Base-by-base conservation (phyloP, 2,329 filamentous ascomycete genomes). In the Elsinoe australis region DNA sequence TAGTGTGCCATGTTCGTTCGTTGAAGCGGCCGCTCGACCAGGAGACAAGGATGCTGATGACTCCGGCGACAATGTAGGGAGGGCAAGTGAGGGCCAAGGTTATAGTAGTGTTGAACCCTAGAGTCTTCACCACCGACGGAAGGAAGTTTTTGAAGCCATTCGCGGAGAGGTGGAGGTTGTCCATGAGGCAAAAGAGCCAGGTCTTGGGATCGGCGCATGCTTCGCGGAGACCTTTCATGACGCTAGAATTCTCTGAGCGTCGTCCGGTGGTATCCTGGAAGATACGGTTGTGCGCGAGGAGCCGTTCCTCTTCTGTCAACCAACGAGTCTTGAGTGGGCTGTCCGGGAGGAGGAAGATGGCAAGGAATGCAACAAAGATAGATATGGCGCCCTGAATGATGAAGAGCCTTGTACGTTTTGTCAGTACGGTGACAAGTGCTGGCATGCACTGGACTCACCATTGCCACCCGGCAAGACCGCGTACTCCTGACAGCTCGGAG, bases 1-100 rank as follows among this genome's bases (percentile, higher is more conserved):
- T 55, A 32, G 66, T 59, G 55, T 70, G 68, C 33, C 64, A 60
- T 54, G 62, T 68, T 0, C 67, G 59, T 56, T 69, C 66, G n/a
- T 61, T 61, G 2, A 64, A 62, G 3, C 58, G 56, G 52, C 68
- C 67, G 3, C 65, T 64, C 41, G 66, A 59, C 51, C 64, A 64
- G 4, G 67, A 62, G 49, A 66, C 67, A 12, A 55, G 50, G 14
- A 66, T 58, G 9, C 57, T 57, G 14, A 55, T 56, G 44, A 64
- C 59, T 18, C 62, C 58, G 4, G 64, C 65, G 4, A 64, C 53
- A 9, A 63, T 49, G 49, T 64, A 65, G 3, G 63, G 63, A 9
- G 63, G 63, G 6, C 58, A 60, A 4, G 61, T 64, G 15, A 66
- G 54, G 10, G 62, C 54, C 14, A 65, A 55, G 3, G 59, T 60